Evolutionary conservation across 495 filamentous ascomycete species (phyloP).

Genomic region (Clavariopsis aquatica): DNA sequence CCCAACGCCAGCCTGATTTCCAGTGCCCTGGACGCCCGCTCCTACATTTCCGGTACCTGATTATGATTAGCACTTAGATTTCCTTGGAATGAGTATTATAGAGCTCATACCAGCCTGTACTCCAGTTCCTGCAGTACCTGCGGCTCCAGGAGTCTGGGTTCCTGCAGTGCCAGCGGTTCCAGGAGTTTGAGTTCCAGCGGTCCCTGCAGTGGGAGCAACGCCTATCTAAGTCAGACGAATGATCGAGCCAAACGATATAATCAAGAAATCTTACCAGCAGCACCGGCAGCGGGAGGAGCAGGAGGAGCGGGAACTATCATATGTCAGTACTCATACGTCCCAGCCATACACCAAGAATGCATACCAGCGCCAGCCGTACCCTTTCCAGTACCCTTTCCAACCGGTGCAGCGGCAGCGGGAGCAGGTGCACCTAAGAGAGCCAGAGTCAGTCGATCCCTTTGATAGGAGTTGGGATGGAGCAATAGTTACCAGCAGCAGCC

Average conservation of each 20-base stretch:
- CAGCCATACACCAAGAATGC: background rate
- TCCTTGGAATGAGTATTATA: background rate
- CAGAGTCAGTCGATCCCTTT: too few species aligned
- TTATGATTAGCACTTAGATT: background rate
- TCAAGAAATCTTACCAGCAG: background rate
- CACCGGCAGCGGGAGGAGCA: background rate
- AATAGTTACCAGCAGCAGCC: background rate
- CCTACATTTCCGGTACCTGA: background rate
- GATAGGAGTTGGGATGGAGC: too few species aligned
- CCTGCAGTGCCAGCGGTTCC: background rate
- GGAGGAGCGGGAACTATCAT: background rate
- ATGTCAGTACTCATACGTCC: background rate
- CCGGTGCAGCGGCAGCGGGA: too few species aligned
- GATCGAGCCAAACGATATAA: background rate
- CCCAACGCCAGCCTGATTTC: background rate
- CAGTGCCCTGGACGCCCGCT: background rate
- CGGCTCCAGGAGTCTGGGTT: background rate
- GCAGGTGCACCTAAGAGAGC: too few species aligned
- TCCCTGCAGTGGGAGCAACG: background rate
- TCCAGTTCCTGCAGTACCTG: background rate
- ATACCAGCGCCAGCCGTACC: background rate
- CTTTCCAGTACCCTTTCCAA: too few species aligned
- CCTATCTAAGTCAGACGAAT: background rate
- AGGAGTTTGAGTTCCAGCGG: background rate
- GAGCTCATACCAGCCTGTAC: background rate